Evolutionary conservation across 106 monocot genomes (phyloP).

Genomic region (Dendrobium nobile): DNA sequence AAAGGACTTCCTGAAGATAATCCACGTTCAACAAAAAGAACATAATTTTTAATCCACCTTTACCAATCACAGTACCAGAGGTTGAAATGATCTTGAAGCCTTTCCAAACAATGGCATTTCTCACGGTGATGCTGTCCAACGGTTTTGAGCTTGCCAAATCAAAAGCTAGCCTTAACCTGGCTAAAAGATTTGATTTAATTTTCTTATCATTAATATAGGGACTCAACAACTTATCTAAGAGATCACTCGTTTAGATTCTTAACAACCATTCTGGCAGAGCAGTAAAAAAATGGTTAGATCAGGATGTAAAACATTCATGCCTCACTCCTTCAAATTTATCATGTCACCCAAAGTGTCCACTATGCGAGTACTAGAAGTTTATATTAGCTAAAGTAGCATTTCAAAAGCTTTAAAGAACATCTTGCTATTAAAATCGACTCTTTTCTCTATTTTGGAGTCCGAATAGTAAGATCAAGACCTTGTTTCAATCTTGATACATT

Average conservation of each 20-base stretch:
- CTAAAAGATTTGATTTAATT: neutral
- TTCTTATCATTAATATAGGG: neutral
- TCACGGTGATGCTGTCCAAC: neutral
- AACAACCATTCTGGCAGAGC: neutral
- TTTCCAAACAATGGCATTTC: neutral
- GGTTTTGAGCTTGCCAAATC: neutral
- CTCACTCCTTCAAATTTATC: neutral
- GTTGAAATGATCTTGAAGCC: neutral
- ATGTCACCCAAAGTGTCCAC: neutral
- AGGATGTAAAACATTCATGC: neutral
- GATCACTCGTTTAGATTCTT: neutral
- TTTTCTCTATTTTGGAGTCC: neutral
- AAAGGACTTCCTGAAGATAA: neutral
- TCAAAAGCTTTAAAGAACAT: neutral
- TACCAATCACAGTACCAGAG: neutral
- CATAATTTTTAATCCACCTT: neutral
- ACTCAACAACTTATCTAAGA: neutral
- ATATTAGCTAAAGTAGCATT: neutral
- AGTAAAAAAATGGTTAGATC: neutral
- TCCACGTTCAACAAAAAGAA: neutral
- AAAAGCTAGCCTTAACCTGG: neutral
- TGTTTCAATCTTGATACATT: neutral
- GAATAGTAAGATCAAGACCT: neutral
- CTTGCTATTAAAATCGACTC: neutral
- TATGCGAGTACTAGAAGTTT: neutral